Conservation (phyloP, 1,284 basidiomycete genomes). For the Fomitopsis schrenkii region DNA sequence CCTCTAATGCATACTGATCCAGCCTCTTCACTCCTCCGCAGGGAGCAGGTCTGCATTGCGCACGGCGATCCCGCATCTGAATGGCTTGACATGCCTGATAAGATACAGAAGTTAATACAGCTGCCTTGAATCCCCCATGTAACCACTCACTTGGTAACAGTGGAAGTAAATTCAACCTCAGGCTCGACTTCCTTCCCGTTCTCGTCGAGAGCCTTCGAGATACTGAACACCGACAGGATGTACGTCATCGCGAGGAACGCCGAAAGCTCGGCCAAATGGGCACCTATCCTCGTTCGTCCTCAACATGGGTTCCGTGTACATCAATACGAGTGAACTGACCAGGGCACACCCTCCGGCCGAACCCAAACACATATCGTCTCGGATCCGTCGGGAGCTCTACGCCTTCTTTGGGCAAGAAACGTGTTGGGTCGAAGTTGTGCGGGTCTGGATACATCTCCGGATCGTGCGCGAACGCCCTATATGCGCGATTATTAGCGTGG, state of each 20-base stretch:
- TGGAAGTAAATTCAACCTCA: neutral
- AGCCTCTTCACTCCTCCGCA: too few relatives aligned
- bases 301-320: neutral
- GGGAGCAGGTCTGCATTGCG: too few relatives aligned
- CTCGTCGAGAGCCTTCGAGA: constrained; percentile 14
- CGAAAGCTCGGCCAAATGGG: constrained; percentile 18
- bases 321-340: neutral
- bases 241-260: constrained; percentile 18
- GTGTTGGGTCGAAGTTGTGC: constrained; percentile 36
- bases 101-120: too few relatives aligned
- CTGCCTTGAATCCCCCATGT: too few relatives aligned
- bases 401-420: constrained; percentile 25
- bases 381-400: constrained; percentile 3
- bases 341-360: constrained; percentile 9
- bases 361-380: constrained; percentile 9
- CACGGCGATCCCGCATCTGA: too few relatives aligned
- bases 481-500: neutral
- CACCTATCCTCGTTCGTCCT: constrained; percentile 1
- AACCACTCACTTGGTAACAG: neutral
- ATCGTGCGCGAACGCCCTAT: constrained; percentile 41
- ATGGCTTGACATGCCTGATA: too few relatives aligned
- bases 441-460: constrained; percentile 30
- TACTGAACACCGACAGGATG: constrained; percentile 18
- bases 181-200: constrained; percentile 5
- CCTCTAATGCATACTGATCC: too few relatives aligned